Evolutionary conservation across 495 filamentous ascomycete species (phyloP).

Genomic region (Cercophora sp.): DNA sequence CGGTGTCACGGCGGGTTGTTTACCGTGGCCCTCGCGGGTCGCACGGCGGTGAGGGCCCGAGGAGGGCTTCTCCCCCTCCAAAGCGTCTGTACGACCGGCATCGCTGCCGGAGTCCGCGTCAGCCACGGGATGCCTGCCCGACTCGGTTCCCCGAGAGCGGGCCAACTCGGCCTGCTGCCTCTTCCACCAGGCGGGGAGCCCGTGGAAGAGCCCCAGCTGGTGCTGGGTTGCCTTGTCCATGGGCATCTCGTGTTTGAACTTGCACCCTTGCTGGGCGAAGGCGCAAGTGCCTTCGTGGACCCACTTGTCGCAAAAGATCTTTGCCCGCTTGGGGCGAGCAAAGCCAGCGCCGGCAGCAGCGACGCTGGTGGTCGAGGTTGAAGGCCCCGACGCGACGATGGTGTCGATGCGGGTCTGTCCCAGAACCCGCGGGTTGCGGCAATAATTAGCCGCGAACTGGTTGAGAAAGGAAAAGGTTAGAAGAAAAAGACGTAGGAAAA

Average conservation of each 20-base stretch:
- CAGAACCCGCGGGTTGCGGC: not conserved
- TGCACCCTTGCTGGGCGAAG: slow-evolving; percentile 78
- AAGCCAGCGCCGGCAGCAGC: slow-evolving; percentile 21
- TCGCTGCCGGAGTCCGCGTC: too few species aligned
- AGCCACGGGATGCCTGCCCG: too few species aligned
- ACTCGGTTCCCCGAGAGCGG: too few species aligned
- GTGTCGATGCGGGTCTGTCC: slow-evolving; percentile 20
- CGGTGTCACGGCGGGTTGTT: too few species aligned
- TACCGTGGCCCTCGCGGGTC: too few species aligned
- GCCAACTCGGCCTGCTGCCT: slow-evolving; percentile 43
- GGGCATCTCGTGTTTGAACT: slow-evolving; percentile 87
- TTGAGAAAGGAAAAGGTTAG: not conserved
- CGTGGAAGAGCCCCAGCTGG: slow-evolving; percentile 57
- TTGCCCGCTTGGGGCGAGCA: slow-evolving; percentile 41
- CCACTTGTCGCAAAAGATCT: slow-evolving; percentile 85
- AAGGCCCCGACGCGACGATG: slow-evolving; percentile 29
- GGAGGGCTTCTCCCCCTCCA: too few species aligned
- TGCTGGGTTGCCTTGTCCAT: slow-evolving; percentile 54
- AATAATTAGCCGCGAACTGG: slow-evolving; percentile 15
- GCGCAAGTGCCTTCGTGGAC: slow-evolving; percentile 78
- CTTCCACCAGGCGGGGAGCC: slow-evolving; percentile 50
- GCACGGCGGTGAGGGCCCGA: too few species aligned
- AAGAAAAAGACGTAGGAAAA: not conserved
- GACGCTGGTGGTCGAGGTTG: not conserved
- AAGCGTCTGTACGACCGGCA: too few species aligned